Conservation (phyloP, 2,329 filamentous ascomycete species). For the Dactylellina leptospora region DNA sequence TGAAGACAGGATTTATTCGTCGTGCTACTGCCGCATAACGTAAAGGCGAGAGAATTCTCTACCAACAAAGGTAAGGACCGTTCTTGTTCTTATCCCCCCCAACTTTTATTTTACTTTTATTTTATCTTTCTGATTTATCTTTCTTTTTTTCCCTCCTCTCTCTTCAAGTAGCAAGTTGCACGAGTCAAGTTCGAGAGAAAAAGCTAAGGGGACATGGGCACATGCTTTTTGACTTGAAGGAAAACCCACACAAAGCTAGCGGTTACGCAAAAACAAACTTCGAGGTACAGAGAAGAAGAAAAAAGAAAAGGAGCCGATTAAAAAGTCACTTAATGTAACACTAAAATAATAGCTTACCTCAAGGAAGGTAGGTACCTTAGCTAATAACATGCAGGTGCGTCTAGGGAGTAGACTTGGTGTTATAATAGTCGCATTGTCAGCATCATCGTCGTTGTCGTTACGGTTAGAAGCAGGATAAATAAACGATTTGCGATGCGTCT, state of each 20-base stretch:
- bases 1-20: neutral
- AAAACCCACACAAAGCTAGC: conserved; percentile 13
- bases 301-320: conserved; percentile 26
- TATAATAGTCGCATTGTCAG: neutral
- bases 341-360: conserved; percentile 8
- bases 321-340: neutral
- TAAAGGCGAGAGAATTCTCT: conserved; percentile 30
- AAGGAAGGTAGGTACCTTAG: neutral
- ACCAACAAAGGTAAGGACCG: too few species aligned
- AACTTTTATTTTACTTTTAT: too few species aligned
- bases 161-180: too few species aligned
- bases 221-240: conserved; percentile 12
- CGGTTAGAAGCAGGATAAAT: neutral
- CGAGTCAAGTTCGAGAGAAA: neutral
- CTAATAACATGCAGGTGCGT: neutral
- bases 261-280: conserved; percentile 18
- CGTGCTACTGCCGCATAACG: conserved; percentile 37
- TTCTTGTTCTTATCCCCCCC: too few species aligned
- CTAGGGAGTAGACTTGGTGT: neutral
- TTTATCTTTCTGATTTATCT: too few species aligned
- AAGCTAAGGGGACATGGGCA: conserved; percentile 15
- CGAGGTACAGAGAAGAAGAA: neutral
- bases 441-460: too few species aligned
- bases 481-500: neutral
- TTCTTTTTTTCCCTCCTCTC: too few species aligned